Percentiles rank a stretch among this genome's conserved stretches.
Conservation (phyloP, 192 early-diverging fungal genomes). For the Diversispora epigaea region DNA sequence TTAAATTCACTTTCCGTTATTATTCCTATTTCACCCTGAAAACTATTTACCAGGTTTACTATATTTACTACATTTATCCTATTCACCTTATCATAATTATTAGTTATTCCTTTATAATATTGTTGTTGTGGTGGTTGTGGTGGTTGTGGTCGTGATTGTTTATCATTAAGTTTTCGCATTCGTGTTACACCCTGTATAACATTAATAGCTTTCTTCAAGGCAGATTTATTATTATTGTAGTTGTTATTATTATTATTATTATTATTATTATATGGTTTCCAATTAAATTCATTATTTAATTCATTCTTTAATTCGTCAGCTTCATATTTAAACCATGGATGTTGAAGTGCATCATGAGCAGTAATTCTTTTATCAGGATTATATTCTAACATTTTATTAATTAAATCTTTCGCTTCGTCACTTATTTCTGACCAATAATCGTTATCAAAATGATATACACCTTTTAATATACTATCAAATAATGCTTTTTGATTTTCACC, state of each 20-base stretch:
- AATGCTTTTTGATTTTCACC: constrained; percentile 59
- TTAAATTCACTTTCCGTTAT: too few species aligned
- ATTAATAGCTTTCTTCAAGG: constrained; percentile 9
- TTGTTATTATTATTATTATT: not conserved
- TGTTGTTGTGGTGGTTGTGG: too few species aligned
- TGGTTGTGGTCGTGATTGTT: too few species aligned
- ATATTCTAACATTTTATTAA: constrained; percentile 64
- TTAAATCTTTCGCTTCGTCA: constrained; percentile 60
- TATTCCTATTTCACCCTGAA: too few species aligned
- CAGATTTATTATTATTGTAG: not conserved
- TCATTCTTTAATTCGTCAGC: not conserved
- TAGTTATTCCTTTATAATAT: too few species aligned
- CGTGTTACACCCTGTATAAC: constrained; percentile 12
- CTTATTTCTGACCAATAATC: constrained; percentile 84
- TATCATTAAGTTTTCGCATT: not conserved
- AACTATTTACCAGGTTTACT: too few species aligned
- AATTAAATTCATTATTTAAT: not conserved
- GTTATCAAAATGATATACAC: constrained; percentile 69
- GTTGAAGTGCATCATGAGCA: constrained; percentile 72
- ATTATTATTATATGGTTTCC: not conserved
- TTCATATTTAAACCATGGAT: constrained; percentile 70
- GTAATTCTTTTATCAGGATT: constrained; percentile 75
- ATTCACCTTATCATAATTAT: too few species aligned
- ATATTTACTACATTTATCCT: too few species aligned
- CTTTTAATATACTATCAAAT: constrained; percentile 66